These are phyloP conservation scores for Lyophyllum decastes DNA, from an alignment of 768 basidiomycete genomes.

Conservation along the genomic window DNA sequence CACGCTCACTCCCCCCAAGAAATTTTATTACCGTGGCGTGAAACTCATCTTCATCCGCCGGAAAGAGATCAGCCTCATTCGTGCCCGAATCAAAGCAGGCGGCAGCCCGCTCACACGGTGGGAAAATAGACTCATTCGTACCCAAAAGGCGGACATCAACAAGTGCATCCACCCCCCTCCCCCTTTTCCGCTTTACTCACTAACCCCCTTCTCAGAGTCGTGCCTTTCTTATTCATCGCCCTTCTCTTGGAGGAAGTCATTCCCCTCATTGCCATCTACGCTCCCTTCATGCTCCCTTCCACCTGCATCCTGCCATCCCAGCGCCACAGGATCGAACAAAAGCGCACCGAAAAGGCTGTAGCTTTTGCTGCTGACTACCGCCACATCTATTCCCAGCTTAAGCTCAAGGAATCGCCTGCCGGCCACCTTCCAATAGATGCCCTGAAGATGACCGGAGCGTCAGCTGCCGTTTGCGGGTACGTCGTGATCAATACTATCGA, in stretches of 20 bases:
- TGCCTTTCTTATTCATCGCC: slow-evolving; percentile 78
- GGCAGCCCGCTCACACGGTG: slow-evolving; percentile 64
- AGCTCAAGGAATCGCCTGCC: slow-evolving; percentile 28
- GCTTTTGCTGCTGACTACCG: slow-evolving; percentile 38
- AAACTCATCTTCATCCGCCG: slow-evolving; percentile 71
- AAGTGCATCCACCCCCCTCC: slow-evolving; percentile 47
- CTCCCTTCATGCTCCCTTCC: slow-evolving; percentile 83
- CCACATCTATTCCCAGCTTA: slow-evolving; percentile 34
- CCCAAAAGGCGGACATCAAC: slow-evolving; percentile 64
- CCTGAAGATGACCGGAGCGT: slow-evolving; percentile 30
- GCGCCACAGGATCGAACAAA: slow-evolving; percentile 59
- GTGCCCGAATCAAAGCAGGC: slow-evolving; percentile 54
- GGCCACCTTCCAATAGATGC: slow-evolving; percentile 35
- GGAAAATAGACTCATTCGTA: slow-evolving; percentile 70
- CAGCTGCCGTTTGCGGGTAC: slow-evolving; percentile 59
- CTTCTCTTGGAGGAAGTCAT: slow-evolving; percentile 79
- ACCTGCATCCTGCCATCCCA: slow-evolving; percentile 87
- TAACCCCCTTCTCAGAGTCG: slow-evolving; percentile 50
- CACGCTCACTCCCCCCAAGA: slow-evolving; percentile 38
- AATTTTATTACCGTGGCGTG: slow-evolving; percentile 83
- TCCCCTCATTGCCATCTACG: slow-evolving; percentile 82
- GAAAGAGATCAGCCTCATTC: slow-evolving; percentile 53
- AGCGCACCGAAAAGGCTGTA: slow-evolving; percentile 51
- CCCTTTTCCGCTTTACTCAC: slow-evolving; percentile 13
- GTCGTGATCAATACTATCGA: slow-evolving; percentile 22